phyloP scores from a whole-genome alignment of 352 stramenopile species.

The Pythium folliculosum region DNA sequence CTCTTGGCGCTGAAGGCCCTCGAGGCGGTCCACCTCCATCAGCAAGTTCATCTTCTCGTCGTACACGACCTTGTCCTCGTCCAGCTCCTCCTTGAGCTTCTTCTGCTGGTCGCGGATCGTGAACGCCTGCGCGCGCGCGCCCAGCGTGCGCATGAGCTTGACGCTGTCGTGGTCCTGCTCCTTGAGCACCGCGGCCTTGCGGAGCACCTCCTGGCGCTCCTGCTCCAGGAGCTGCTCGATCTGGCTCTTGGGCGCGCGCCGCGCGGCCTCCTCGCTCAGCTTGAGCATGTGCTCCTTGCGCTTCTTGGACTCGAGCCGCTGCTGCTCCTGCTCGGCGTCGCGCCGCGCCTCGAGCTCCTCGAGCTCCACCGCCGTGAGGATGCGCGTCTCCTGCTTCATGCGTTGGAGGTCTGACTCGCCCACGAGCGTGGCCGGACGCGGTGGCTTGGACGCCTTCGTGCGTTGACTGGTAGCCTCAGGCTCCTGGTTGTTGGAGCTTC shows the following conservation, averaged over 20 bases:
- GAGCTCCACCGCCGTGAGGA: slow-evolving; percentile 52
- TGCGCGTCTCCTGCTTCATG: slow-evolving; percentile 73
- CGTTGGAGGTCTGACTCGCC: slow-evolving; percentile 48
- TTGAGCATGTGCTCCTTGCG: slow-evolving; percentile 84
- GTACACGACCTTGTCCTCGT: slow-evolving; percentile 86
- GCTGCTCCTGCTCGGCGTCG: slow-evolving; percentile 56
- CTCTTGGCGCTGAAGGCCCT: slow-evolving; percentile 91
- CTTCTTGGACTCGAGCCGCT: slow-evolving; percentile 61
- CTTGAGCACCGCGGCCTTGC: slow-evolving; percentile 55
- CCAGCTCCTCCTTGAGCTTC: slow-evolving; percentile 59
- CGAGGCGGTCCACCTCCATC: slow-evolving; percentile 94
- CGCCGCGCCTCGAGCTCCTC: slow-evolving; percentile 58
- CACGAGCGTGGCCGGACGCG: slow-evolving; percentile 31
- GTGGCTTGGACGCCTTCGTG: slow-evolving; percentile 15
- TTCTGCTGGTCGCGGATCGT: slow-evolving; percentile 94
- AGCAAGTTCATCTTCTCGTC: slow-evolving; percentile 94
- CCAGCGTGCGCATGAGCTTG: slow-evolving; percentile 94
- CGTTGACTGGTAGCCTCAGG: slow-evolving; percentile 1
- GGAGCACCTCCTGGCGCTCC: slow-evolving; percentile 65
- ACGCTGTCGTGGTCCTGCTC: slow-evolving; percentile 89
- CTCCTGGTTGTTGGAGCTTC: slow-evolving; percentile 32
- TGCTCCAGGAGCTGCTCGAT: slow-evolving; percentile 77
- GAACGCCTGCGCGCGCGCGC: slow-evolving; percentile 90
- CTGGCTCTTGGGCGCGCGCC: slow-evolving; percentile 68
- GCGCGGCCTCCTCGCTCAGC: slow-evolving; percentile 61